Evolutionary conservation across 331 rosid species (phyloP), one percentile per base, ranked within the genome.

Genomic region (Quercus tomentella): DNA sequence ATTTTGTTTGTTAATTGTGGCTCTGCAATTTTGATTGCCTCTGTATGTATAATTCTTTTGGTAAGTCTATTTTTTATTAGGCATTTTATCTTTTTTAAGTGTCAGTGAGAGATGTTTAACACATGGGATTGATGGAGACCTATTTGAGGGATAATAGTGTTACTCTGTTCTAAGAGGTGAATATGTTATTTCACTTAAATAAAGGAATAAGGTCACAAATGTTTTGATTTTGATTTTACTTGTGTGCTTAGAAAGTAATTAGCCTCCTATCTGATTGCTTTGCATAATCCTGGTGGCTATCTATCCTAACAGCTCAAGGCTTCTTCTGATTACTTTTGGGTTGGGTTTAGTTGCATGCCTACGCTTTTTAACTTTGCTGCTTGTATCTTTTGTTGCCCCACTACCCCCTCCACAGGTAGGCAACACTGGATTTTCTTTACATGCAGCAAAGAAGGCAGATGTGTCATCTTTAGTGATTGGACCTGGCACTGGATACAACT

Each of bases 401-500:
- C 26, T 23, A 8, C 57, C 80, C 79, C 76, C 77, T 37, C 80
- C 81, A 77, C 96, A 92, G 97, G 89, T 71, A 82, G 93, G 90
- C 77, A 35, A 83, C 66, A 74, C 87, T 28, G 99, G 99, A 26
- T 95, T 95, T 82, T 93, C 96, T 22, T 90, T 95, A 61, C 86
- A 92, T 31, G 90, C 94, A 77, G 86, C 92, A 22, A 91, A 87
- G 87, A 95, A 86, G 87, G 88, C 92, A 73, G 87, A 87, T 56
- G 69, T 77, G 52, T 61, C 83, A 80, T 90, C 98, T 84, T 81
- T 95, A 82, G 90, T 89, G 72, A 93, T 95, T 85, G 99, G 99
- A 73, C 92, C 99, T 14, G 99, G 99, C 75, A 82, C 97, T 79
- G 99, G 99, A 75, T 95, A 95, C 88, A 95, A 91, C 88, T 81